Base-by-base conservation (phyloP, 176 grass and related monocot species). In the Carex kokanica region DNA sequence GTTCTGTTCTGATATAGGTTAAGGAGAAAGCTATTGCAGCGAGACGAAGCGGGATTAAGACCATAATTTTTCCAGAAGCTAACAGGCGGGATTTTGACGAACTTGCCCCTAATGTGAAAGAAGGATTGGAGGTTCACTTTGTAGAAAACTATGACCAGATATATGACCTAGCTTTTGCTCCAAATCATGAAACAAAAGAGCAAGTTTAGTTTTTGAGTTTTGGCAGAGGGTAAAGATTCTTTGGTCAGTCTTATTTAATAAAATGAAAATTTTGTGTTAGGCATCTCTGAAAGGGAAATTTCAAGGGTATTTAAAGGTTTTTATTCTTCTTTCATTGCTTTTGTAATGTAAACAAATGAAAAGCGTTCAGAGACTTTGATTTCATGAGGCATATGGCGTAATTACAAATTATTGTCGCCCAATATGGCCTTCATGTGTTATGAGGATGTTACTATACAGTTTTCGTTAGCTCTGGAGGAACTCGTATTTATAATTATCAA, bases 1-100 rank as follows among this genome's bases (percentile, higher is more conserved):
- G 11, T 14, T 40, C 17, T 79, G 20, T 68, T 57, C 53, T 93
- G 24, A 32, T 88, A 88, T 82, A 99, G 96, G 96, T 99, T n/a
- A 99, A 99, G 84, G 96, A 99, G 93, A 99, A 99, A 73, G 88
- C 93, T 2, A 99, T 99, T 88, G 96, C 96, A 66, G 91, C 93
- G 7, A 88, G 93, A 79, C 88, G 96, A 84, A 99, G 93, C 32
- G 83, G 47, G 5, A 84, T 99, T 14, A 99, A 95, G 84, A 95
- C 84, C 0, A 88, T 99, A 73, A 92, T 99, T 89, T 99, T 93
- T 80, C 91, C 96, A 51, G 60, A 93, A 58, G 96, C 91, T 2
- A 99, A 99, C 85, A 93, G 84, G 87, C 92, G 93, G 71, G 93
- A 99, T 77, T 95, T 90, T 8, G 96, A 99, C 20, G 96, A 99